Conservation (phyloP, 2,329 filamentous ascomycete species). For the Aspergillus sp. region DNA sequence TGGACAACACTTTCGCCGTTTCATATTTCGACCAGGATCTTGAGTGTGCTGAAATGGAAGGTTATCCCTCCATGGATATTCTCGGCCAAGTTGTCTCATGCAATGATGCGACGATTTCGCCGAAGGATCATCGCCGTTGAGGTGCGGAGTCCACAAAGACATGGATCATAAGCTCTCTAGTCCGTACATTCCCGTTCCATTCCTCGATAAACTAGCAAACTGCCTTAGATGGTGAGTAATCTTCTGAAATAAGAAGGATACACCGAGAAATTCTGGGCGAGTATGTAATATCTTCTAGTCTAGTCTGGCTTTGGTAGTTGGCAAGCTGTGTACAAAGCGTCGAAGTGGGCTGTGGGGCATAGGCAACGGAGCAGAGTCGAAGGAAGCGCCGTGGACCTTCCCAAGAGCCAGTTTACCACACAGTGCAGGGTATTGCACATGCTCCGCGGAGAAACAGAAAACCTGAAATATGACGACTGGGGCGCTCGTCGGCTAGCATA, state of each 20-base stretch:
- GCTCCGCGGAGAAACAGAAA: not conserved
- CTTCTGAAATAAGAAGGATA: not conserved
- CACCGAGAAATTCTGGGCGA: not conserved
- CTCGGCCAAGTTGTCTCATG: no score
- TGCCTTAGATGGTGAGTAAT: not conserved
- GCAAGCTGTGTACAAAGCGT: no score
- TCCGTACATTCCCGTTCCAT: not conserved
- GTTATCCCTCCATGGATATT: no score
- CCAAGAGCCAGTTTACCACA: no score
- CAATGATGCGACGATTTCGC: no score
- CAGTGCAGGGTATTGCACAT: not conserved
- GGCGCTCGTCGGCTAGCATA: not conserved
- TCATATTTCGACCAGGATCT: no score
- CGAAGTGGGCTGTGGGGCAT: no score
- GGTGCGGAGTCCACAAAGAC: not conserved
- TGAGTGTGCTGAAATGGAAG: no score
- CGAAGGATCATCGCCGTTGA: not conserved
- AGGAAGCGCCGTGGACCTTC: not conserved
- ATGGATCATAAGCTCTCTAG: not conserved
- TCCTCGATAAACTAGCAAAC: not conserved
- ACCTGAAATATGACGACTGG: not conserved
- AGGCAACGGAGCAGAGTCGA: not conserved
- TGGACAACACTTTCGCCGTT: no score
- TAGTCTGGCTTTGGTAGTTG: no score
- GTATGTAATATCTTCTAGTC: not conserved